Evolutionary conservation across 345 rosid species (phyloP).

Genomic region (Arabidopsis thaliana): TAIR10.1 NC_003075.7:421501-422000

Average conservation of each 20-base stretch:
- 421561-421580: conserved; percentile 4
- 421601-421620: not conserved
- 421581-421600: not conserved
- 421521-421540: conserved; percentile 41
- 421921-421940: too few species aligned
- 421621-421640: not conserved
- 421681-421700: not conserved
- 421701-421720: not conserved
- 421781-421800: too few species aligned
- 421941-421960: too few species aligned
- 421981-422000: too few species aligned
- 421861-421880: too few species aligned
- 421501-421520: conserved; percentile 34
- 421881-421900: too few species aligned
- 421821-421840: too few species aligned
- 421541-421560: conserved; percentile 33
- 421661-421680: not conserved
- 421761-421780: too few species aligned
- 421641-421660: not conserved
- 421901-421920: too few species aligned
- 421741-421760: not conserved
- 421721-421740: not conserved
- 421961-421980: too few species aligned
- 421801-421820: too few species aligned
- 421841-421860: too few species aligned